Conservation (phyloP, 2,329 filamentous ascomycete species). For the Leptographium wingfieldii region DNA sequence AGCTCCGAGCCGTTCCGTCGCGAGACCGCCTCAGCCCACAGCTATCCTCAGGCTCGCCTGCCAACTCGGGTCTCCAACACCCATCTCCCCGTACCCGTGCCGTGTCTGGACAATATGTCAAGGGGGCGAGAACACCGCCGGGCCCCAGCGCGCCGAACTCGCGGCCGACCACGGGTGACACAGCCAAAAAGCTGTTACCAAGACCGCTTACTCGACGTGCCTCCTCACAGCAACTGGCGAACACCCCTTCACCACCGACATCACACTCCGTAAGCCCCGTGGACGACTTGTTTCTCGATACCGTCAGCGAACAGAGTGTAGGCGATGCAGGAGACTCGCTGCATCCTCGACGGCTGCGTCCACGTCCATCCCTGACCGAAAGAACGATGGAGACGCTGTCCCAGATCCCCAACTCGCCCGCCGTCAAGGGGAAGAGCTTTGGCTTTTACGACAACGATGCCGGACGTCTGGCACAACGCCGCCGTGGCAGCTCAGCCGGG, state of each 20-base stretch:
- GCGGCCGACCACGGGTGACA: neutral
- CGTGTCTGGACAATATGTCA: conserved; percentile 11
- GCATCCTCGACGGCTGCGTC: conserved; percentile 10
- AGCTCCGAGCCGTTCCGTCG: conserved; percentile 27
- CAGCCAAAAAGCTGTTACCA: conserved; percentile 6
- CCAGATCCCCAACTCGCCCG: conserved; percentile 65
- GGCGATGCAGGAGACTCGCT: neutral
- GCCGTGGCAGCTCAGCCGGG: conserved; percentile 22
- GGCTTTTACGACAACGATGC: conserved; percentile 52
- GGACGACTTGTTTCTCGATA: neutral
- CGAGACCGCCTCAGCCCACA: conserved; percentile 23
- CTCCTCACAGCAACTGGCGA: conserved; percentile 5
- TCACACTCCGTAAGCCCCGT: conserved; percentile 4
- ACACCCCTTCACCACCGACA: conserved; percentile 3
- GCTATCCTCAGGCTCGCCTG: neutral
- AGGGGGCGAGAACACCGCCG: neutral
- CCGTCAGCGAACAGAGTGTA: conserved; percentile 1
- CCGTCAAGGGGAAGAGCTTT: conserved; percentile 51
- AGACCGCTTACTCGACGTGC: conserved; percentile 7
- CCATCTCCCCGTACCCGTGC: conserved; percentile 9
- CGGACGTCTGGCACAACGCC: conserved; percentile 43
- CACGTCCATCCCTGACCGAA: conserved; percentile 57
- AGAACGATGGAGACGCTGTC: conserved; percentile 77
- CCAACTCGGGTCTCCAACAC: conserved; percentile 5
- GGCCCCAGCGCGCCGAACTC: neutral